Percentiles rank a stretch among this genome's conserved stretches.
phyloP scores from a whole-genome alignment of 805 yeast species.

The Saccharomycodes ludwigii region DNA sequence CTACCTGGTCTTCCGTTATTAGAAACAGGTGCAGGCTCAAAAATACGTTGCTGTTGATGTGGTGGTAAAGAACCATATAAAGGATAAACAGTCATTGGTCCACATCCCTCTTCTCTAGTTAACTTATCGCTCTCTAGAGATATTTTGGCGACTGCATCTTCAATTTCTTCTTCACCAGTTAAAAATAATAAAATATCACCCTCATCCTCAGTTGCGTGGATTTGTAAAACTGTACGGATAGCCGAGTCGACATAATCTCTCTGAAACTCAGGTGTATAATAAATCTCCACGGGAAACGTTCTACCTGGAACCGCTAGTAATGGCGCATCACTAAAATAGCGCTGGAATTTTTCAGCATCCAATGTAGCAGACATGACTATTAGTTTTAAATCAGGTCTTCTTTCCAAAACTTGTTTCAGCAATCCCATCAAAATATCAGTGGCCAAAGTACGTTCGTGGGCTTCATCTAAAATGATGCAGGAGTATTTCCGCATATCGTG shows the following conservation, averaged over 20 bases:
- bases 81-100: constrained; percentile 84
- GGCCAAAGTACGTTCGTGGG: constrained; percentile 94
- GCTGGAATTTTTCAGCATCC: constrained; percentile 93
- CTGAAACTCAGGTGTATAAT: constrained; percentile 94
- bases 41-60: constrained; percentile 84
- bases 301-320: constrained; percentile 94
- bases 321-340: constrained; percentile 84
- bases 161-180: constrained; percentile 97
- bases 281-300: constrained; percentile 94
- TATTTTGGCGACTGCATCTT: constrained; percentile 87
- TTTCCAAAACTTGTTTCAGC: constrained; percentile 62
- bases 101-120: constrained; percentile 79
- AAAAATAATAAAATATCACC: constrained; percentile 82
- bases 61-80: constrained; percentile 96
- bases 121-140: constrained; percentile 81
- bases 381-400: constrained; percentile 82
- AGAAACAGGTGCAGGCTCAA: constrained; percentile 73
- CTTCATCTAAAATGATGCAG: constrained; percentile 91
- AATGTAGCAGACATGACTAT: constrained; percentile 96
- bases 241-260: constrained; percentile 92
- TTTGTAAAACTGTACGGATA: constrained; percentile 87
- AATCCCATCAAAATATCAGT: constrained; percentile 96
- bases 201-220: constrained; percentile 90
- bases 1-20: constrained; percentile 87
- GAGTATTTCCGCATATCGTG: constrained; percentile 70